Conservation (phyloP, 2,329 filamentous ascomycete species). For the Achaetomium macrosporum region DNA sequence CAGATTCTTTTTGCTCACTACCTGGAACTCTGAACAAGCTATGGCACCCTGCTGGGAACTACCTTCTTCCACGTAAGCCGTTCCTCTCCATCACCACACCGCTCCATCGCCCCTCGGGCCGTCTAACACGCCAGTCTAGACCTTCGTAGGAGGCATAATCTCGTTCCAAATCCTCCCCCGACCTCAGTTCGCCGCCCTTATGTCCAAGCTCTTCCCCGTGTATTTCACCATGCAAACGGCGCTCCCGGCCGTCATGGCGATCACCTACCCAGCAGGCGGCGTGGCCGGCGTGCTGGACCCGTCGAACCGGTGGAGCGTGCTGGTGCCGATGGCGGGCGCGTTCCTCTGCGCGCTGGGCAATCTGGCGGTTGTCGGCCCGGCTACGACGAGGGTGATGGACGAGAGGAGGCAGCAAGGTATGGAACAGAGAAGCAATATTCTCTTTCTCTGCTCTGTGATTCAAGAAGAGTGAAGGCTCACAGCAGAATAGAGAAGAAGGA, state of each 20-base stretch:
- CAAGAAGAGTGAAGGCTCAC: not conserved
- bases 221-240: constrained; percentile 83
- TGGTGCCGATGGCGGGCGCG: constrained; percentile 64
- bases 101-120: not conserved
- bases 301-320: constrained; percentile 56
- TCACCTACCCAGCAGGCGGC: constrained; percentile 68
- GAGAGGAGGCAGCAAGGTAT: constrained; percentile 73
- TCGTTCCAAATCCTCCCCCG: constrained; percentile 7
- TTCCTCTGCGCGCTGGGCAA: constrained; percentile 69
- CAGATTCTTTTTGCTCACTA: not conserved
- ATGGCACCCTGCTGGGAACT: constrained; percentile 80
- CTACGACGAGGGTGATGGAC: constrained; percentile 68
- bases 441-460: constrained; percentile 5
- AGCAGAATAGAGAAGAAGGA: constrained; percentile 64
- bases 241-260: constrained; percentile 63
- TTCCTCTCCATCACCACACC: not conserved
- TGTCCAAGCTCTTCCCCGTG: constrained; percentile 74
- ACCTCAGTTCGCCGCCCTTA: constrained; percentile 67
- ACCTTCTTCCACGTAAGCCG: constrained; percentile 71
- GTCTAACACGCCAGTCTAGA: not conserved
- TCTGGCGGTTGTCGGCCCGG: constrained; percentile 63
- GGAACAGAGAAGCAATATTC: constrained; percentile 18
- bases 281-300: constrained; percentile 53
- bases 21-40: constrained; percentile 45
- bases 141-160: constrained; percentile 7